Percentiles rank a stretch among this genome's conserved stretches.
These are phyloP conservation scores for Calcarisporium arbuscula DNA, from an alignment of 2,329 filamentous ascomycete genomes.

Conservation along the genomic window DNA sequence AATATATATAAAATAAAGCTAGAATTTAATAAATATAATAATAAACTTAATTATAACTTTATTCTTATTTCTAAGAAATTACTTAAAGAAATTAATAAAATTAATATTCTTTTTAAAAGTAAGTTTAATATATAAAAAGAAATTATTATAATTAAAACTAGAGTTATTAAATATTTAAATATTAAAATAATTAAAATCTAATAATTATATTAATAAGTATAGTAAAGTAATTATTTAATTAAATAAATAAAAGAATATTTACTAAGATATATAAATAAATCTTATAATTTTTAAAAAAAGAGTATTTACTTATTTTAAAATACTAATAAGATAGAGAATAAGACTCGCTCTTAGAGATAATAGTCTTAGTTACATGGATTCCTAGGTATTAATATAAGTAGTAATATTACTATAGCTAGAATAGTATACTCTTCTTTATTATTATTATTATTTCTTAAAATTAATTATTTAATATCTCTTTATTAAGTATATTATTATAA, in stretches of 20 bases:
- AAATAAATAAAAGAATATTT: not conserved
- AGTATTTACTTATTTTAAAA: no score
- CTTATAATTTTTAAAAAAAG: no score
- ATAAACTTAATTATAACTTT: not conserved
- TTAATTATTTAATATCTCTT: no score
- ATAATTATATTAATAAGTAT: not conserved
- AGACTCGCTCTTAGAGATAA: no score
- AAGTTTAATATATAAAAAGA: not conserved
- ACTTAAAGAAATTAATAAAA: not conserved
- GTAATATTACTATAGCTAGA: no score
- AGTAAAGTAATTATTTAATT: not conserved
- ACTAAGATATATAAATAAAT: constrained; percentile 1
- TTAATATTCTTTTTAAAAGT: not conserved
- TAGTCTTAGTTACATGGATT: no score
- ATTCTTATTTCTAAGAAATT: not conserved
- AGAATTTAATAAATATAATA: not conserved
- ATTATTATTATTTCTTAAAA: no score
- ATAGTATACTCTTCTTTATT: no score
- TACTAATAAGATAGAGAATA: no score
- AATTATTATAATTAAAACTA: not conserved
- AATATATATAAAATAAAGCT: not conserved
- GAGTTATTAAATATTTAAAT: not conserved
- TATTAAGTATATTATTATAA: no score
- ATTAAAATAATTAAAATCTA: not conserved
- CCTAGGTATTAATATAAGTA: no score